Evolutionary conservation across 2,329 filamentous ascomycete species (phyloP), one percentile per base, ranked within the genome.

Genomic region (Diaporthe destruens): DNA sequence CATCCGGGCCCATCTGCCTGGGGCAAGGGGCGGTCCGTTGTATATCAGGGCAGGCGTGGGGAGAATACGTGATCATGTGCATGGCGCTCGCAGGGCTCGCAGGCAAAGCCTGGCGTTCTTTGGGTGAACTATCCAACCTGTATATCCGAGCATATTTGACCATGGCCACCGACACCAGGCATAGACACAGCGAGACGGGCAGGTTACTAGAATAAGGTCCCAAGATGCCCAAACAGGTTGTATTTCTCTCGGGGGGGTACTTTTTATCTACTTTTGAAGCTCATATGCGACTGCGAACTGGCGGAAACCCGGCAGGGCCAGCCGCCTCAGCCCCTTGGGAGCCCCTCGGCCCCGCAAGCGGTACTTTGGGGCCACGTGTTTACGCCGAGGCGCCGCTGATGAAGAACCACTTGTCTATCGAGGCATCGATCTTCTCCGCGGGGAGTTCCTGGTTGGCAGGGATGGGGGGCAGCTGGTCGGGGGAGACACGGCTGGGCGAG

Each of bases 381-480:
- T 93, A 96, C 79, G 92, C 88, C 79, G 95, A 94, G 82, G 96
- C 96, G 85, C 96, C 96, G 84, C 95, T 98, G 86, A 99, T 99
- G 91, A 98, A 99, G 93, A 99, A 99, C 96, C 96, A 99, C 92
- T 99, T 99, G 91, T 99, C 96, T 82, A 98, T 98, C 85, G 92
- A 97, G 82, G 91, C 90, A 82, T 99, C 96, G 79, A 99, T 98
- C 81, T 96, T 95, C 77, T 92, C 96, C 74, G 96, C 91, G 71
- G 89, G 83, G 73, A 97, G 87, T 80, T 97, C 92, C 90, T 98
- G 89, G 85, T 93, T 88, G 76, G 89, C 81, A 74, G 95, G 94
- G 77, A 99, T 91, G 81, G 90, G 91, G 76, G 92, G 91, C 76
- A 97, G 88, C 85, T 93, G 88, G 80, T 88, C 87, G 76, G 90